phyloP scores from a whole-genome alignment of 805 yeast species.

The Kockiozyma suomiensis region DNA sequence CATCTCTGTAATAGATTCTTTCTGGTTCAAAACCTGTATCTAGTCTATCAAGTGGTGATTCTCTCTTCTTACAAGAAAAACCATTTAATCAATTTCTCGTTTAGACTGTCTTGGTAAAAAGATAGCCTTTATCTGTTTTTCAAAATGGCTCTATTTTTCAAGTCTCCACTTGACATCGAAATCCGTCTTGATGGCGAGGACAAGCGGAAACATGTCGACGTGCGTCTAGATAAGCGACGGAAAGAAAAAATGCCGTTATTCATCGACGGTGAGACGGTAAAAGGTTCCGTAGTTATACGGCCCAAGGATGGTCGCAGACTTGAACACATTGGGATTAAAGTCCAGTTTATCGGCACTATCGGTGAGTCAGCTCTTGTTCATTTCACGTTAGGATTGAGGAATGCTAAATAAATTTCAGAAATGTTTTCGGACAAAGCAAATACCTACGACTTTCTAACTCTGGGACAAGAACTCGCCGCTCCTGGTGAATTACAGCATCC shows the following conservation, averaged over 20 bases:
- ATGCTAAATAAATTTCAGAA: slow-evolving; percentile 5
- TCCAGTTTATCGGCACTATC: slow-evolving; percentile 84
- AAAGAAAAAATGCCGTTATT: slow-evolving; percentile 80
- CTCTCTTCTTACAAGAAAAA: no score
- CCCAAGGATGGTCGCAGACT: slow-evolving; percentile 84
- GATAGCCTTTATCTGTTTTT: no score
- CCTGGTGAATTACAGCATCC: slow-evolving; percentile 85
- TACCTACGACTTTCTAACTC: slow-evolving; percentile 76
- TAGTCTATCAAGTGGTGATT: no score
- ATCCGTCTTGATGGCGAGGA: slow-evolving; percentile 76
- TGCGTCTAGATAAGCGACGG: slow-evolving; percentile 47
- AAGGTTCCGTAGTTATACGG: slow-evolving; percentile 81
- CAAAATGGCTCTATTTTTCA: slow-evolving; percentile 46
- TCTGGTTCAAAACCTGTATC: no score
- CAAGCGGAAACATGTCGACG: slow-evolving; percentile 71
- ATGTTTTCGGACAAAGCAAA: slow-evolving; percentile 40
- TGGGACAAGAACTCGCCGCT: slow-evolving; percentile 89
- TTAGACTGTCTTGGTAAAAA: no score
- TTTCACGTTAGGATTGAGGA: not conserved
- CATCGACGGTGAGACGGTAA: slow-evolving; percentile 87
- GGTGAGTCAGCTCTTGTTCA: slow-evolving; percentile 53
- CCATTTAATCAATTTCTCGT: no score
- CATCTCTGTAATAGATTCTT: not conserved
- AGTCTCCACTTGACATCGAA: slow-evolving; percentile 87
- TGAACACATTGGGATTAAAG: slow-evolving; percentile 87